A percentile compares a stretch with the other conserved stretches of the same genome.
phyloP scores from a whole-genome alignment of 2,329 filamentous ascomycete species.

The Acephala macrosclerotiorum region DNA sequence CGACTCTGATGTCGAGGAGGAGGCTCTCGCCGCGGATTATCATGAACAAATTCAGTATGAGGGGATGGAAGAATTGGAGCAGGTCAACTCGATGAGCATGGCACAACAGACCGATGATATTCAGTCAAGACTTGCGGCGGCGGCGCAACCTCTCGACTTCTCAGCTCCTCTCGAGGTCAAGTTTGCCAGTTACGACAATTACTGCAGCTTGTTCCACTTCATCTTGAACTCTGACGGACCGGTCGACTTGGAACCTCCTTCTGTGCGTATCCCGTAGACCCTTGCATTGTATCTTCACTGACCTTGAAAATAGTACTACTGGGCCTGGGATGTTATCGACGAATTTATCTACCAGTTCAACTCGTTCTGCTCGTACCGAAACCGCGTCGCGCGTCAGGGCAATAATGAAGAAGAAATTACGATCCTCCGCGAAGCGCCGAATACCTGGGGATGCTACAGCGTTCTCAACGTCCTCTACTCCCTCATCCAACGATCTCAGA shows the following conservation, averaged over 20 bases:
- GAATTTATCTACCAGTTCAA: slow-evolving; percentile 99
- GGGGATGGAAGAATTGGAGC: slow-evolving; percentile 82
- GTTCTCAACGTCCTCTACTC: slow-evolving; percentile 99
- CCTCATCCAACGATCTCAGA: slow-evolving; percentile 96
- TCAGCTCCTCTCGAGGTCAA: slow-evolving; percentile 95
- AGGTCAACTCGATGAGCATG: slow-evolving; percentile 72
- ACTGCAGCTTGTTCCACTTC: slow-evolving; percentile 99
- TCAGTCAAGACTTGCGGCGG: slow-evolving; percentile 88
- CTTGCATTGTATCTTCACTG: slow-evolving; percentile 28
- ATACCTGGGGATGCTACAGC: slow-evolving; percentile 99
- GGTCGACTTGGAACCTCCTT: slow-evolving; percentile 94
- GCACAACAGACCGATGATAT: slow-evolving; percentile 87
- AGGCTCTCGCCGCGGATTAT: slow-evolving; percentile 94
- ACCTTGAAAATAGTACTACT: slow-evolving; percentile 77
- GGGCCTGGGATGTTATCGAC: slow-evolving; percentile 99
- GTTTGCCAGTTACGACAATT: slow-evolving; percentile 98
- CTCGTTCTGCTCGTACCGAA: slow-evolving; percentile 97
- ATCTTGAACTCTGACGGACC: slow-evolving; percentile 99
- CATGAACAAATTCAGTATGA: slow-evolving; percentile 95
- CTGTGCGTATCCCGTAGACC: slow-evolving; percentile 66
- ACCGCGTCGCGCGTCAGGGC: slow-evolving; percentile 83
- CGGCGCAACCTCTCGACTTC: slow-evolving; percentile 94
- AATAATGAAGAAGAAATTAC: slow-evolving; percentile 92
- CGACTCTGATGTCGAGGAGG: slow-evolving; percentile 95
- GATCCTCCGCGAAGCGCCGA: slow-evolving; percentile 93